Evolutionary conservation across 495 filamentous ascomycete genomes (phyloP), one percentile per base, ranked within the genome.

Genomic region (Trichocladium uniseriatum): DNA sequence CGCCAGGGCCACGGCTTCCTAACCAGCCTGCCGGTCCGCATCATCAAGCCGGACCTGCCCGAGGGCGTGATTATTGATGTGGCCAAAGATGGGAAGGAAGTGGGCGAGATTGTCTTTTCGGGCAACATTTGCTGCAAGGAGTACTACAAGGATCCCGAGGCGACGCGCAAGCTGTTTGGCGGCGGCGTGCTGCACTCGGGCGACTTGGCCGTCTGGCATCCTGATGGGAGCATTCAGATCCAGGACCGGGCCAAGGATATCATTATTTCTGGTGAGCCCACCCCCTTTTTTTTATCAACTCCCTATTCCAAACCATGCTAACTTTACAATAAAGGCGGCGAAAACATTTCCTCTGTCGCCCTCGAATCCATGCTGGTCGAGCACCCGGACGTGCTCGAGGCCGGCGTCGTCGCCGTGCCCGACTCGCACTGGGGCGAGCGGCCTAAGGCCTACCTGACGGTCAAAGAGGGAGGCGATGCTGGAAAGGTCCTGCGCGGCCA

Each of bases 241-340:
- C 72, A 94, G 52, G 92, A 98, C 65, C 76, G 92, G 31, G 86
- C 87, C 4, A 98, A 97, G 70, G 92, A 98, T 62, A 96, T 98
- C 38, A 97, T 98, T 43, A 98, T 98, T 51, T 94, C 88, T 53
- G 92, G 89, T 90, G 73, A 46, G 78, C 69, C 10, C 21, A 24
- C 6, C 28, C 43, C 14, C 15, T 11, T 27, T 22, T 28, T 24
- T 50, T 18, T 27, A 45, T 42, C 9, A 14, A 8, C 15, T 14
- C 9, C 20, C 22, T n/a, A n/a, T n/a, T 38, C 18, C 16, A 19
- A 24, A 10, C 11, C 15, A 38, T n/a, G 42, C 45, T 38, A 45
- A 29, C 40, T 14, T 11, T 24, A 5, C 1, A n/a, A 28, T 16
- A 5, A 35, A 92, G 89, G 92, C 40, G 92, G 92, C 46, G 92